phyloP scores from a whole-genome alignment of 2,329 filamentous ascomycete genomes.

The Herpotrichia juniperi region DNA sequence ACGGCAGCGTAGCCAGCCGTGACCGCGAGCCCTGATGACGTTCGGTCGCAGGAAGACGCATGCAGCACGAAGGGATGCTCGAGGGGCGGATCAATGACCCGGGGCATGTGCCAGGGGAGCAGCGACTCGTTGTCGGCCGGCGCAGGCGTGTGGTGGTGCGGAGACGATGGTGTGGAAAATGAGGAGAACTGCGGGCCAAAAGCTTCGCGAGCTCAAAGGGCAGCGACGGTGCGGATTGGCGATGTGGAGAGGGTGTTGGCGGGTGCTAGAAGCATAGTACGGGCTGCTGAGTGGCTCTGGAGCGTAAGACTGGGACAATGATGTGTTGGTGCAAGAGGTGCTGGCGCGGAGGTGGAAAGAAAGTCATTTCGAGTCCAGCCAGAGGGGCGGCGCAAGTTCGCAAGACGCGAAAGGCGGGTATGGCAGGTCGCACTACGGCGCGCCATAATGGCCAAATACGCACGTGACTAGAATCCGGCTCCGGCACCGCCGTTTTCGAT shows the following conservation, averaged over 20 bases:
- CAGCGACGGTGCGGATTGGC: slow-evolving; percentile 33
- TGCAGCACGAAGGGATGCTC: background rate
- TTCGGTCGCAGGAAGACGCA: background rate
- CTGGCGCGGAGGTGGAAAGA: slow-evolving; percentile 31
- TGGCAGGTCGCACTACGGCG: slow-evolving; percentile 6
- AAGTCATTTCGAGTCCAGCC: slow-evolving; percentile 13
- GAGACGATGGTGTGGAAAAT: slow-evolving; percentile 33
- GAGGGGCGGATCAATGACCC: slow-evolving; percentile 17
- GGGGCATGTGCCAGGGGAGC: slow-evolving; percentile 13
- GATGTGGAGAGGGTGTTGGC: slow-evolving; percentile 21
- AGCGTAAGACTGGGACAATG: slow-evolving; percentile 32
- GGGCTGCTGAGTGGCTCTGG: slow-evolving; percentile 19
- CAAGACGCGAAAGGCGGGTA: slow-evolving; percentile 6
- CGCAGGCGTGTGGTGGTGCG: slow-evolving; percentile 27
- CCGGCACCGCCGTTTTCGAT: background rate
- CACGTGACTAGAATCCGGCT: slow-evolving; percentile 6
- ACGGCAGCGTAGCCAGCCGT: background rate
- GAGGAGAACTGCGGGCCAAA: slow-evolving; percentile 45
- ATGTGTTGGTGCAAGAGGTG: slow-evolving; percentile 28
- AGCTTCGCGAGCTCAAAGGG: slow-evolving; percentile 44
- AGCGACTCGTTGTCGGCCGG: slow-evolving; percentile 12
- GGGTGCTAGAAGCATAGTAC: slow-evolving; percentile 37
- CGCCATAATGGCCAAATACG: slow-evolving; percentile 7
- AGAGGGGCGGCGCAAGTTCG: slow-evolving; percentile 11
- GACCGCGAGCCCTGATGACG: background rate